Evolutionary conservation across 2,329 filamentous ascomycete species (phyloP).

Genomic region (Aspergillus tanneri): DNA sequence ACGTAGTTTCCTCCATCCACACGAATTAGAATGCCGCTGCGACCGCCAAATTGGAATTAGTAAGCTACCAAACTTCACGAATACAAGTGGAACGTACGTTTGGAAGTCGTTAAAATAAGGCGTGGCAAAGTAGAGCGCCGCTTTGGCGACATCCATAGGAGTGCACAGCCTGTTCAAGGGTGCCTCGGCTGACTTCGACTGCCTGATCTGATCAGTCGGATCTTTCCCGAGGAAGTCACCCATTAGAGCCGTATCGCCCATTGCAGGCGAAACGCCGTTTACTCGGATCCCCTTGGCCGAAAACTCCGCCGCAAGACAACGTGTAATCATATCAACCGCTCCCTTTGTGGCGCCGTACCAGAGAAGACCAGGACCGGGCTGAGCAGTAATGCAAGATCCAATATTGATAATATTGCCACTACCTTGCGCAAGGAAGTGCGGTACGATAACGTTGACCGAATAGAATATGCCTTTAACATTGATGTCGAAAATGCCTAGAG

Average conservation of each 20-base stretch:
- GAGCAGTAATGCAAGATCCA: background rate
- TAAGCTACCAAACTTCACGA: too few relatives aligned
- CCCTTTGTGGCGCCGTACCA: background rate
- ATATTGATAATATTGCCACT: background rate
- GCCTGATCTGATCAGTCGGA: background rate
- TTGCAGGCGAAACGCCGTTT: background rate
- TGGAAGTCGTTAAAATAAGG: background rate
- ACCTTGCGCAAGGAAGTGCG: background rate
- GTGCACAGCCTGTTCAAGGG: background rate
- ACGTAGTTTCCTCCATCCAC: too few relatives aligned
- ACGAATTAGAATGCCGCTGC: too few relatives aligned
- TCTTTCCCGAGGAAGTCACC: background rate
- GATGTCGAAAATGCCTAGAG: background rate
- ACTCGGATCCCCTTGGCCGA: background rate
- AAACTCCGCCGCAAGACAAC: background rate
- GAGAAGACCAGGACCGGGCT: background rate
- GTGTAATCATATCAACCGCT: background rate
- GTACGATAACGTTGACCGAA: background rate
- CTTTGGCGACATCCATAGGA: background rate
- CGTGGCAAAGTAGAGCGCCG: background rate
- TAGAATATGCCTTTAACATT: background rate
- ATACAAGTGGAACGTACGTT: too few relatives aligned
- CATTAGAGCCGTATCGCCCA: background rate
- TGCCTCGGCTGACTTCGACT: background rate
- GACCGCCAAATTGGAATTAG: too few relatives aligned